Conservation (phyloP, 2,329 filamentous ascomycete genomes). For the Teratosphaeria zuluensis region DNA sequence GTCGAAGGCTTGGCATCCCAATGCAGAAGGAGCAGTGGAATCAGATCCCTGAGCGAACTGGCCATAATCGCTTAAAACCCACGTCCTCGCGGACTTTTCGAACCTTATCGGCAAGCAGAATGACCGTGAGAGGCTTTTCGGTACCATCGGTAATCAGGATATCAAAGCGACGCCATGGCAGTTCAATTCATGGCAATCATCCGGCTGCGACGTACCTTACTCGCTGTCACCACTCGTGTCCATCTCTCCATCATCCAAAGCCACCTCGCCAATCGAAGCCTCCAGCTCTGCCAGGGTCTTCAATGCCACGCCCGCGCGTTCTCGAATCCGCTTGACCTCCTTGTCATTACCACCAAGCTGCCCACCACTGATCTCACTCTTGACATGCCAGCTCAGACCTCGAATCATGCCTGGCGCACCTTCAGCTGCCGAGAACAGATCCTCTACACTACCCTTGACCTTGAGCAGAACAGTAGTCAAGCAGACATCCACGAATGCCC, state of each 20-base stretch:
- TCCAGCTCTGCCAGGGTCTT: slow-evolving; percentile 13
- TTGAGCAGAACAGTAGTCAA: slow-evolving; percentile 64
- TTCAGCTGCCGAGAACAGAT: slow-evolving; percentile 56
- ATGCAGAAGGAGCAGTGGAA: background rate
- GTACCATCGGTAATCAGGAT: too few species aligned
- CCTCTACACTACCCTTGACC: slow-evolving; percentile 43
- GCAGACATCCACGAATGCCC: slow-evolving; percentile 69
- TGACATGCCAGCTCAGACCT: slow-evolving; percentile 70
- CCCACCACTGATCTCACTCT: slow-evolving; percentile 62
- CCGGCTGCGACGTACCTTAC: background rate
- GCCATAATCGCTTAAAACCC: too few species aligned
- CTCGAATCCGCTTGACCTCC: slow-evolving; percentile 43
- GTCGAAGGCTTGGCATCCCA: background rate
- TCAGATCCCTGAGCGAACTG: too few species aligned
- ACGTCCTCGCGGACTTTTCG: too few species aligned
- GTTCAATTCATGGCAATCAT: too few species aligned
- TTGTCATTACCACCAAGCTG: slow-evolving; percentile 40
- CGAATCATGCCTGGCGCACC: slow-evolving; percentile 59
- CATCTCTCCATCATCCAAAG: slow-evolving; percentile 2
- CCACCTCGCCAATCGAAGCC: background rate
- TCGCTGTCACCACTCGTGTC: background rate
- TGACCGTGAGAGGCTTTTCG: too few species aligned
- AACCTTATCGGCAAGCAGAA: too few species aligned
- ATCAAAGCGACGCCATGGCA: too few species aligned
- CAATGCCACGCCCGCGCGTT: slow-evolving; percentile 29